These are phyloP conservation scores for Lachnum nothofagi DNA, from an alignment of 2,329 filamentous ascomycete species.

Conservation along the genomic window DNA sequence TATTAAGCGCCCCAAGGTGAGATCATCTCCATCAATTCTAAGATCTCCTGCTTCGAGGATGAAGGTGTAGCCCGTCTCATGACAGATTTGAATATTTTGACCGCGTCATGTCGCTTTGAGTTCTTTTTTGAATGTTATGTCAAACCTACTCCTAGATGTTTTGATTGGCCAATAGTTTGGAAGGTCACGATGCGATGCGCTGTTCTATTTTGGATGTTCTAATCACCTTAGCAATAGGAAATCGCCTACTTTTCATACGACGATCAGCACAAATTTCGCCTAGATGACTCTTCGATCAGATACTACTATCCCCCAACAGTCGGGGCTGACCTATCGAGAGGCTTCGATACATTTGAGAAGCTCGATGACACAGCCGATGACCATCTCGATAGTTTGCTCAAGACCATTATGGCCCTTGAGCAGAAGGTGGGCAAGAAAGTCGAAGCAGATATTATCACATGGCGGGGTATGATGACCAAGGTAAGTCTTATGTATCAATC, in stretches of 20 bases:
- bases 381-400: constrained; percentile 79
- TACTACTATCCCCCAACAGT: constrained; percentile 81
- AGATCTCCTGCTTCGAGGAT: too few relatives aligned
- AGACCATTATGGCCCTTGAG: constrained; percentile 70
- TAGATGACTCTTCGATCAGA: constrained; percentile 72
- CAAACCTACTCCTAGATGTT: too few relatives aligned
- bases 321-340: constrained; percentile 68
- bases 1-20: constrained; percentile 69
- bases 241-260: constrained; percentile 93
- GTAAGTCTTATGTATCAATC: constrained; percentile 39
- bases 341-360: constrained; percentile 78
- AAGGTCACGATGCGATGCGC: too few relatives aligned
- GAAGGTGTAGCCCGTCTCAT: too few relatives aligned
- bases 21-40: too few relatives aligned
- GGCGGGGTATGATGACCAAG: constrained; percentile 99
- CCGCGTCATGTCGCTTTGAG: too few relatives aligned
- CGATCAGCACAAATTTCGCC: constrained; percentile 68
- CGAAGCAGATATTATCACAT: constrained; percentile 79
- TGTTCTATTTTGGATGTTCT: not conserved
- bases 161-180: too few relatives aligned
- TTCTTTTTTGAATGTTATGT: too few relatives aligned
- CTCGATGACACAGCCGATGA: constrained; percentile 79
- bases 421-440: constrained; percentile 60
- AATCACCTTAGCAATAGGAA: constrained; percentile 51
- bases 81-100: too few relatives aligned